Conservation (phyloP, 1,284 basidiomycete species). For the Tetrapyrgos nigripes region DNA sequence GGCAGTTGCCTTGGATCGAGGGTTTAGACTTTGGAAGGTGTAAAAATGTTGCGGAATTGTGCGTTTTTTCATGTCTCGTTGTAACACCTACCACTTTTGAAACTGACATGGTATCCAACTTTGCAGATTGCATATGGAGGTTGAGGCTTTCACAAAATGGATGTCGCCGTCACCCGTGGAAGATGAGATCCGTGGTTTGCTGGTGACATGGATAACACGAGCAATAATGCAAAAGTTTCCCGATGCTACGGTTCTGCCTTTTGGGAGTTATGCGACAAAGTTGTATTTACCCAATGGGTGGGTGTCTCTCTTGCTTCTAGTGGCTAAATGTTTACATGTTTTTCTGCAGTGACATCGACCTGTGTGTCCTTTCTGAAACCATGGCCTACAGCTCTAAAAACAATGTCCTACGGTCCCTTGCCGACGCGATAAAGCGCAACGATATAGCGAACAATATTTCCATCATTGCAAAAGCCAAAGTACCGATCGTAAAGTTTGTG, state of each 20-base stretch:
- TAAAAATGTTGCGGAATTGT: slow-evolving; percentile 23
- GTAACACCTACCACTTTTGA: background rate
- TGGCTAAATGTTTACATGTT: background rate
- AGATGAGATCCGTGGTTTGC: slow-evolving; percentile 82
- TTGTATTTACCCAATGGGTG: slow-evolving; percentile 94
- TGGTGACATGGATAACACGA: slow-evolving; percentile 77
- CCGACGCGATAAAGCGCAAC: slow-evolving; percentile 67
- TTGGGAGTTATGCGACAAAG: slow-evolving; percentile 95
- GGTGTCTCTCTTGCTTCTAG: slow-evolving; percentile 33
- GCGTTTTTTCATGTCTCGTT: slow-evolving; percentile 1
- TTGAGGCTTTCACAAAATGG: slow-evolving; percentile 85
- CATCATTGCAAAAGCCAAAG: slow-evolving; percentile 89
- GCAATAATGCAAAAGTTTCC: slow-evolving; percentile 74
- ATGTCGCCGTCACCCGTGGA: slow-evolving; percentile 89
- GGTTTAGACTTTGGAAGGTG: slow-evolving; percentile 23
- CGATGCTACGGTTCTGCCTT: slow-evolving; percentile 86
- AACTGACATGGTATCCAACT: slow-evolving; percentile 7
- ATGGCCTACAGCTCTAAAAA: slow-evolving; percentile 70
- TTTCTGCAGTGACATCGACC: slow-evolving; percentile 71
- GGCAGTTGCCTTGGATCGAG: slow-evolving; percentile 77
- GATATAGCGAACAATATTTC: slow-evolving; percentile 71
- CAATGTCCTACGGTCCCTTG: slow-evolving; percentile 65
- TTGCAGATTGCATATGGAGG: slow-evolving; percentile 81
- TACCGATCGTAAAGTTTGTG: slow-evolving; percentile 94
- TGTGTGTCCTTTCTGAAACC: slow-evolving; percentile 70